phyloP scores from a whole-genome alignment of 371 early-diverging fungal genomes.

The Entomophthora muscae region DNA sequence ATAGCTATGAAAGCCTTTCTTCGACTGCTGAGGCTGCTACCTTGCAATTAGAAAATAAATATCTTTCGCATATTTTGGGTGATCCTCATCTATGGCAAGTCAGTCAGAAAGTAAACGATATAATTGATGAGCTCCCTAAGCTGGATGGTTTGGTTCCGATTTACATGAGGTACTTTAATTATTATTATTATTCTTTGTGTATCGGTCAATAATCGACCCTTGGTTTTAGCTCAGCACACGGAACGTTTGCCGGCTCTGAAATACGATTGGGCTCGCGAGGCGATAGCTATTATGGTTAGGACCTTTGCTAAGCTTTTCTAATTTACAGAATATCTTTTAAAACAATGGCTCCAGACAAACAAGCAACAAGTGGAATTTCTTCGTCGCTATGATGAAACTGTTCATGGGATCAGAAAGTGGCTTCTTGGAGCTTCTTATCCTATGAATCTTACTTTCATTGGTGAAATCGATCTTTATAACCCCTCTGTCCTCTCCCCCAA shows the following conservation, averaged over 20 bases:
- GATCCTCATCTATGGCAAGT: conserved; percentile 45
- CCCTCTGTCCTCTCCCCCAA: conserved; percentile 28
- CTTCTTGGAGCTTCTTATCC: conserved; percentile 41
- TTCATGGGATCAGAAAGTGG: conserved; percentile 48
- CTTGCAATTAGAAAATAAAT: conserved; percentile 75
- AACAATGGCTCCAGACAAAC: conserved; percentile 63
- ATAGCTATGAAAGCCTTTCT: conserved; percentile 15
- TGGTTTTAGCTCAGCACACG: conserved; percentile 9
- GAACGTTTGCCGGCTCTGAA: conserved; percentile 26
- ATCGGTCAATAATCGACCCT: not conserved
- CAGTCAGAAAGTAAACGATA: conserved; percentile 44
- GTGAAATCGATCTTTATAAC: conserved; percentile 32
- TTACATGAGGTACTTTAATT: conserved; percentile 13
- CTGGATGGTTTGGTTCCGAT: conserved; percentile 66
- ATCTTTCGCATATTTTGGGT: conserved; percentile 54
- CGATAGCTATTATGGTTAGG: conserved; percentile 66
- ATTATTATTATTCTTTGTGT: too few species aligned
- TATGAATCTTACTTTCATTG: conserved; percentile 42
- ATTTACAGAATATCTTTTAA: conserved; percentile 54
- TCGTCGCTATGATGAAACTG: conserved; percentile 46
- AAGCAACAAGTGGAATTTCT: conserved; percentile 39
- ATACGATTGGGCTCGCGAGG: conserved; percentile 62
- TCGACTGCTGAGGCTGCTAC: conserved; percentile 78
- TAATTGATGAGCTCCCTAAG: conserved; percentile 25
- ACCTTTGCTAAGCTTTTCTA: not conserved